Base-by-base conservation (phyloP, 2,329 filamentous ascomycete species). In the Neofusicoccum laricinum region DNA sequence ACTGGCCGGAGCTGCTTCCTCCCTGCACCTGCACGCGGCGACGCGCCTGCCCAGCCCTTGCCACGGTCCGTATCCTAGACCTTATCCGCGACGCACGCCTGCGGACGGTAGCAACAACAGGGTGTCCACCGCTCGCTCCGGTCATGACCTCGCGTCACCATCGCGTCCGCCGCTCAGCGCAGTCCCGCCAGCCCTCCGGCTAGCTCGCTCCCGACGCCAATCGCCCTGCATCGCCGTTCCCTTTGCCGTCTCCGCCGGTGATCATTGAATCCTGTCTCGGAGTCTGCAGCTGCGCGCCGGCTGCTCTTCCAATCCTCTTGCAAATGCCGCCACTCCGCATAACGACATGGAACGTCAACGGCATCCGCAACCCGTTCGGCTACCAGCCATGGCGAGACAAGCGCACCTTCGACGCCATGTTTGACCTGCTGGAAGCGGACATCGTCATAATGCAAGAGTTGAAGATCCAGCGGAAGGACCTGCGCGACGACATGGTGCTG, bases 371-470 rank as follows among this genome's bases (percentile, higher is more conserved):
- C 67, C 81, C 81, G n/a, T 83, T 84, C 72, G 77, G 78, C 46
- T 83, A 84, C 70, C 79, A 80, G 69, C 81, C 81, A 79, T 84
- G 81, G 81, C 78, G 80, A 70, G 72, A 75, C 49, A 76, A 74
- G 25, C 75, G 79, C 65, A 78, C 79, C 14, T 83, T 82, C 71
- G 73, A 76, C 50, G 85, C 89, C 68, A 98, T 98, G 95, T 98
- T 99, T 78, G 91, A 97, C 69, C 91, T 90, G 48, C 85, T 99
- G 6, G 91, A 95, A 75, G 88, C 93, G 61, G 95, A 99, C 75
- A 95, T 99, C 68, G 88, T 98, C 17, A 85, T 97, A 65, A 93
- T 98, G 82, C 95, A 99, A 76, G 95, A 98, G 78, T 89, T 92
- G 48, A 99, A 98, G 79, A 97, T 98, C 45, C 95, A 98, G 74